Evolutionary conservation across 768 basidiomycete genomes (phyloP).

Genomic region (Phylloporus sp.): DNA sequence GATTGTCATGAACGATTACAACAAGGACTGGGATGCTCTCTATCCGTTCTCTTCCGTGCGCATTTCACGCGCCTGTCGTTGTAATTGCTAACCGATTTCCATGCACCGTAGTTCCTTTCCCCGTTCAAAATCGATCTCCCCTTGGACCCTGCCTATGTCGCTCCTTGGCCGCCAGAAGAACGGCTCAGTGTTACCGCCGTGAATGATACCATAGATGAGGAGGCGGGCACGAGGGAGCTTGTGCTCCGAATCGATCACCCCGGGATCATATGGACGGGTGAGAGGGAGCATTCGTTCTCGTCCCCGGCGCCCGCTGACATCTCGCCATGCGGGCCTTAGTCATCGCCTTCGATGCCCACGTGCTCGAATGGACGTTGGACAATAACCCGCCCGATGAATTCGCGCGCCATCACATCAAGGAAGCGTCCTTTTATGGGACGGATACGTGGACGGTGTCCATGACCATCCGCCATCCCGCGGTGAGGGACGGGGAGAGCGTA

Average conservation of each 20-base stretch:
- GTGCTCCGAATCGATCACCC: constrained; percentile 71
- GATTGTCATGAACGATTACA: constrained; percentile 67
- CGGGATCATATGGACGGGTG: constrained; percentile 82
- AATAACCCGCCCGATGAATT: constrained; percentile 70
- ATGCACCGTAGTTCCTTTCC: constrained; percentile 59
- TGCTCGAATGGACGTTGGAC: constrained; percentile 79
- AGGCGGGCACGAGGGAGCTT: constrained; percentile 61
- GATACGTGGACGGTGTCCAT: constrained; percentile 72
- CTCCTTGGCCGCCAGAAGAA: constrained; percentile 40
- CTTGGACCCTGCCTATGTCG: constrained; percentile 43
- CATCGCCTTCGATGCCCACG: constrained; percentile 88
- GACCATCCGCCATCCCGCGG: constrained; percentile 49
- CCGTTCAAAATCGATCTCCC: constrained; percentile 75
- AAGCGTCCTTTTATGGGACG: constrained; percentile 79
- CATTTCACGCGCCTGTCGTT: not conserved
- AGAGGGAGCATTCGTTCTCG: constrained; percentile 12
- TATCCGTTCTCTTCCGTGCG: constrained; percentile 76
- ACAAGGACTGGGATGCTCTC: constrained; percentile 83
- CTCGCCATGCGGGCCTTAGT: constrained; percentile 38
- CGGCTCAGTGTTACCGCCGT: constrained; percentile 53
- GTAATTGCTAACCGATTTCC: not conserved
- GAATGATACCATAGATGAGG: constrained; percentile 50
- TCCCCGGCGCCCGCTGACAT: not conserved
- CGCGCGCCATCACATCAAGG: constrained; percentile 85
- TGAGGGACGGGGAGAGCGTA: not conserved